These are phyloP conservation scores for Phytophthora boehmeriae DNA, from an alignment of 352 stramenopile species.

Conservation along the genomic window DNA sequence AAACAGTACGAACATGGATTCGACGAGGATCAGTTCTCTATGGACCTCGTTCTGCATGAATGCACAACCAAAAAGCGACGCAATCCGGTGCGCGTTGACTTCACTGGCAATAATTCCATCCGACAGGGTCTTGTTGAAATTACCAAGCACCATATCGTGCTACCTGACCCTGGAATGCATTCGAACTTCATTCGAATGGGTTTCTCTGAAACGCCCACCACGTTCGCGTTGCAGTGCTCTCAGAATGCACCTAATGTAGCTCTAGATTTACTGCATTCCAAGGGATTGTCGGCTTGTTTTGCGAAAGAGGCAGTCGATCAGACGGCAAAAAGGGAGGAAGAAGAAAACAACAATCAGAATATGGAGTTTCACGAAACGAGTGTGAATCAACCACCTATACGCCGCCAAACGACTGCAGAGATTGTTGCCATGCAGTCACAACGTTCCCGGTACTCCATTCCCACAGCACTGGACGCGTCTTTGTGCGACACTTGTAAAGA, in stretches of 20 bases:
- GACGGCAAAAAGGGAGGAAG: conserved; percentile 24
- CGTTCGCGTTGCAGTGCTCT: conserved; percentile 79
- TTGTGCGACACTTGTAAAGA: conserved; percentile 70
- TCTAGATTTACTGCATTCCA: conserved; percentile 76
- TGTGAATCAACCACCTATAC: conserved; percentile 24
- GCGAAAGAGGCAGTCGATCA: conserved; percentile 31
- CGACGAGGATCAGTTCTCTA: conserved; percentile 79
- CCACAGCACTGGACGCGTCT: conserved; percentile 33
- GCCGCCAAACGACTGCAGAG: conserved; percentile 68
- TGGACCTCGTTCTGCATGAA: conserved; percentile 81
- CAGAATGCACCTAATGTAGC: conserved; percentile 80
- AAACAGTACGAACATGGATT: conserved; percentile 88
- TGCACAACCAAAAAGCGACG: conserved; percentile 41
- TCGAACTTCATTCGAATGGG: conserved; percentile 86
- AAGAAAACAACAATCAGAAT: conserved; percentile 26
- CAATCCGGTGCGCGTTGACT: conserved; percentile 61
- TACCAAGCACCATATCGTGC: conserved; percentile 76
- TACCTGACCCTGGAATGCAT: conserved; percentile 80
- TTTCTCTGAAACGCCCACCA: conserved; percentile 72
- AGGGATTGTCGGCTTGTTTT: conserved; percentile 61
- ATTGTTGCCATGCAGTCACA: conserved; percentile 79
- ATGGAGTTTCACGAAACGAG: conserved; percentile 12
- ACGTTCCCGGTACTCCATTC: conserved; percentile 50
- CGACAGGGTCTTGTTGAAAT: conserved; percentile 80
- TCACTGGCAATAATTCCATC: conserved; percentile 69